Evolutionary conservation across 1,284 basidiomycete species (phyloP).

Genomic region (Apiotrichum gracile): DNA sequence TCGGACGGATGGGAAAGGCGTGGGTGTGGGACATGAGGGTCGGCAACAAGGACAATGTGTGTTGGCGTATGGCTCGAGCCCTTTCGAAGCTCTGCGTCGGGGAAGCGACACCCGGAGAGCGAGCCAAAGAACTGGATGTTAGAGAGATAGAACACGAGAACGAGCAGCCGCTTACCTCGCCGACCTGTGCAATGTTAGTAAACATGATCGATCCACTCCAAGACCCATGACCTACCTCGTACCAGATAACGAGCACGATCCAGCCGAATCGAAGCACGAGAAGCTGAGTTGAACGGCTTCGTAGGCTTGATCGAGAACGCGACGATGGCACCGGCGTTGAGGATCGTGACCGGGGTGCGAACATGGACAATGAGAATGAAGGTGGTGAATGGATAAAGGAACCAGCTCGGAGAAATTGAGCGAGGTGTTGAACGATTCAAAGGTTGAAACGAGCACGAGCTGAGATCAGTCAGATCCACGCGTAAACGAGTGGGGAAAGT

Average conservation of each 20-base stretch:
- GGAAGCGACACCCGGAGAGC: slow-evolving; percentile 45
- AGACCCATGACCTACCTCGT: slow-evolving; percentile 54
- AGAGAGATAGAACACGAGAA: neutral
- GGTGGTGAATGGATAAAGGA: neutral
- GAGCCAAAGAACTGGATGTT: slow-evolving; percentile 43
- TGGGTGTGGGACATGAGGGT: slow-evolving; percentile 66
- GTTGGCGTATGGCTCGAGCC: slow-evolving; percentile 42
- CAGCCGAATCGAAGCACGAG: slow-evolving; percentile 54
- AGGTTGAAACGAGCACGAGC: no score
- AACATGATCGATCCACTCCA: no score
- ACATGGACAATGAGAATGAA: neutral
- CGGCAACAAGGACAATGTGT: slow-evolving; percentile 67
- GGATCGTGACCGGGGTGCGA: neutral
- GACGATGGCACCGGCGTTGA: neutral
- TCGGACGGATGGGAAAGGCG: slow-evolving; percentile 49
- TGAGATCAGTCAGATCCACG: no score
- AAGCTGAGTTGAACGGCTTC: slow-evolving; percentile 33
- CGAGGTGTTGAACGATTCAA: no score
- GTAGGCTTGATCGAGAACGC: slow-evolving; percentile 23
- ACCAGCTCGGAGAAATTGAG: no score
- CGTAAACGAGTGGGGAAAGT: no score
- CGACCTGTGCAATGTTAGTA: slow-evolving; percentile 29
- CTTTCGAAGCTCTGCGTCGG: slow-evolving; percentile 34
- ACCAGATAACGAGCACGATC: slow-evolving; percentile 62
- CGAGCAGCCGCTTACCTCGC: slow-evolving; percentile 41